These are phyloP conservation scores for Termitomyces sp. DNA, from an alignment of 768 basidiomycete genomes.

Conservation along the genomic window DNA sequence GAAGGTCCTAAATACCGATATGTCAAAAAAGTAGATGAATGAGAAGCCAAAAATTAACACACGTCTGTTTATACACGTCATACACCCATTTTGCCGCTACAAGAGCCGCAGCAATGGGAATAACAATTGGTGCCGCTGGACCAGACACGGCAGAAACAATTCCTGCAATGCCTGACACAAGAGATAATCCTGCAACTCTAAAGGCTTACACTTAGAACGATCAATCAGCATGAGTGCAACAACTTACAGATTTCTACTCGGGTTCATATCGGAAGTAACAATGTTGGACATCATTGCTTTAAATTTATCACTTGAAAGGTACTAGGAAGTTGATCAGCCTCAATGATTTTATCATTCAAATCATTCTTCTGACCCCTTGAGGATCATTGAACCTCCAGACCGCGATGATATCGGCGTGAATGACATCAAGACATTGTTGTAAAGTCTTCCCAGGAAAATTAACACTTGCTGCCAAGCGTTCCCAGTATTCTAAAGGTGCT, in stretches of 20 bases:
- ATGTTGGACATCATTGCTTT: constrained; percentile 15
- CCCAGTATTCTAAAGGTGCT: constrained; percentile 18
- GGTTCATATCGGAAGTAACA: constrained; percentile 2
- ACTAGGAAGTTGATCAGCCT: not conserved
- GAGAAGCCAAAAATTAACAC: not conserved
- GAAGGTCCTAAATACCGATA: constrained; percentile 1
- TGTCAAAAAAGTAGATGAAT: not conserved
- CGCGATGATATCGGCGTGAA: constrained; percentile 19
- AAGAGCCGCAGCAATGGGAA: constrained; percentile 14
- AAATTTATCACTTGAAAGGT: constrained; percentile 12
- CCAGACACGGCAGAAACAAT: constrained; percentile 11
- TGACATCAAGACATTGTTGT: constrained; percentile 15
- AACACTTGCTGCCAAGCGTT: constrained; percentile 16
- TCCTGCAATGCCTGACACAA: constrained; percentile 11
- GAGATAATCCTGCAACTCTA: constrained; percentile 8
- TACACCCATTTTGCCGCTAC: constrained; percentile 16
- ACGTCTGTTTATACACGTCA: constrained; percentile 18
- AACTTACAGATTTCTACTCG: constrained; percentile 3
- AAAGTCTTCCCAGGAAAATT: constrained; percentile 14
- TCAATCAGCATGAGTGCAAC: not conserved
- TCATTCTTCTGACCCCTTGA: constrained; percentile 6
- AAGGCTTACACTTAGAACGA: not conserved
- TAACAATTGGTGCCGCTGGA: constrained; percentile 15
- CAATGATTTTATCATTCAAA: not conserved
- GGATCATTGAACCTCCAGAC: constrained; percentile 22